Percentiles rank a stretch among this genome's conserved stretches.
Conservation (phyloP, 2,329 filamentous ascomycete genomes). For the Talaromyces atroroseus region DNA sequence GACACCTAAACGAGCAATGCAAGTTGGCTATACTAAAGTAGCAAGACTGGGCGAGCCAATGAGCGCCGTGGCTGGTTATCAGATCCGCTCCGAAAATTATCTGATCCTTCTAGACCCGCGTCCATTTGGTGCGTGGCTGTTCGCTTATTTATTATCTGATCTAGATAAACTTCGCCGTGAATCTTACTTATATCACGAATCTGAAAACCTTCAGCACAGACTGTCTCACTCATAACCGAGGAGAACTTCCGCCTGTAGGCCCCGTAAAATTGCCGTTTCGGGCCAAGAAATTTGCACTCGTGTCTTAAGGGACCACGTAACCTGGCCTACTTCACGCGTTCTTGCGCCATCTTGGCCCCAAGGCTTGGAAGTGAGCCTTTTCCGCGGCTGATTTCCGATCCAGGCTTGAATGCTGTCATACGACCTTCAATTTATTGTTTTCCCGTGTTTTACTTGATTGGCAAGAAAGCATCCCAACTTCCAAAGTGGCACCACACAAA, state of each 20-base stretch:
- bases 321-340: no score
- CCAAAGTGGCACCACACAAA: not conserved
- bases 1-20: not conserved
- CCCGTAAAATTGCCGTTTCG: not conserved
- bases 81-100: slow-evolving; percentile 3
- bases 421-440: no score
- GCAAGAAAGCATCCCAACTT: no score
- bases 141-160: not conserved
- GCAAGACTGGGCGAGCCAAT: not conserved
- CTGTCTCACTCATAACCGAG: not conserved
- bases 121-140: not conserved
- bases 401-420: no score
- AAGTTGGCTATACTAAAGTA: not conserved
- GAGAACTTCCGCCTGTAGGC: not conserved
- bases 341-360: no score
- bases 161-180: not conserved
- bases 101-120: not conserved
- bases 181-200: not conserved
- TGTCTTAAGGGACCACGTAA: not conserved
- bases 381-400: no score
- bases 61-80: not conserved
- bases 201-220: not conserved
- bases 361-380: no score
- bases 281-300: not conserved
- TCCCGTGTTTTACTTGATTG: no score